Evolutionary conservation across 768 basidiomycete species (phyloP).

Genomic region (Neoboletus subvelutipes): DNA sequence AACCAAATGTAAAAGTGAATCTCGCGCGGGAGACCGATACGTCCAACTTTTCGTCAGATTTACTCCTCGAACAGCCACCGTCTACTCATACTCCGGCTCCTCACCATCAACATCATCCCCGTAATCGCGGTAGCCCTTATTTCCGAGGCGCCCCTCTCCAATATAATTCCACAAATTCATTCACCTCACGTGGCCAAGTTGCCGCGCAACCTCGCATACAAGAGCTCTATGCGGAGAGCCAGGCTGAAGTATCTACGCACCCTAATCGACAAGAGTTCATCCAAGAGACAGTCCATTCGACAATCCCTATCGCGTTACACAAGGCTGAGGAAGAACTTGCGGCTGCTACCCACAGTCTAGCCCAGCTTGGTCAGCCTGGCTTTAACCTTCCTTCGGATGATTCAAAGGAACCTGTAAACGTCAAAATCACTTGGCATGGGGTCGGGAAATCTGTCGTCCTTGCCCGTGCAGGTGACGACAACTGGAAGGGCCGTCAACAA

Average conservation of each 20-base stretch:
- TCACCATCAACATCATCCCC: constrained; percentile 29
- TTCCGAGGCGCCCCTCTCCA: constrained; percentile 37
- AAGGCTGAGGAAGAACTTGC: constrained; percentile 34
- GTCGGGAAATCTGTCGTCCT: constrained; percentile 64
- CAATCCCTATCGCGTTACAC: constrained; percentile 55
- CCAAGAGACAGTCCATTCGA: constrained; percentile 59
- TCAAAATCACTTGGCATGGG: constrained; percentile 66
- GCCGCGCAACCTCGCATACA: constrained; percentile 43
- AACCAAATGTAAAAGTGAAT: constrained; percentile 31
- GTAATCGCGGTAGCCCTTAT: constrained; percentile 34
- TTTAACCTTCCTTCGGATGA: constrained; percentile 27
- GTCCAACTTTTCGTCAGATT: constrained; percentile 37
- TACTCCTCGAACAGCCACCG: constrained; percentile 42
- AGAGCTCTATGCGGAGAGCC: constrained; percentile 42
- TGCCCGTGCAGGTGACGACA: constrained; percentile 69
- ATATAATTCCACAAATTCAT: constrained; percentile 46
- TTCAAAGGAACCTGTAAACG: constrained; percentile 33
- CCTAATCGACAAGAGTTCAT: constrained; percentile 41
- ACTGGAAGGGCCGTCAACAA: constrained; percentile 67
- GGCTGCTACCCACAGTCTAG: constrained; percentile 10
- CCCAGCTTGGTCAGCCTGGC: constrained; percentile 22
- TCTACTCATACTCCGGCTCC: constrained; percentile 44
- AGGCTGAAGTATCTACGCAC: constrained; percentile 30
- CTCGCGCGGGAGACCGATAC: constrained; percentile 26
- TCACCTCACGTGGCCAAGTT: constrained; percentile 35